These are phyloP conservation scores for Camellia oleifera DNA, from an alignment of 179 eudicot genomes.

Conservation along the genomic window DNA sequence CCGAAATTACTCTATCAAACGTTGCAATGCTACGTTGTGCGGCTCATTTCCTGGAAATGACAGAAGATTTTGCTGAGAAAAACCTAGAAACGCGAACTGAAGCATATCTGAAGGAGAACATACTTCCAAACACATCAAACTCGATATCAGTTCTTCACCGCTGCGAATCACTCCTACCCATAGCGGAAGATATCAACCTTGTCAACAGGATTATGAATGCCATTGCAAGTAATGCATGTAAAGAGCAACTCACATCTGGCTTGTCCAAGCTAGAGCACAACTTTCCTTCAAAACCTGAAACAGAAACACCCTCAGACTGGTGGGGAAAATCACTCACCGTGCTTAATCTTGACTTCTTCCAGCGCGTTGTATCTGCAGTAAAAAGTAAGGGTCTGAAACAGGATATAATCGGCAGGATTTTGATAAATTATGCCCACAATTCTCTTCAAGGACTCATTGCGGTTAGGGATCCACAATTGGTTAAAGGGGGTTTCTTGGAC, in stretches of 20 bases:
- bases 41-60: constrained; percentile 90
- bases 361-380: constrained; percentile 69
- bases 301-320: constrained; percentile 76
- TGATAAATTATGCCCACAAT: constrained; percentile 79
- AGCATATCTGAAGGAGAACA: constrained; percentile 53
- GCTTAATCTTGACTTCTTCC: constrained; percentile 78
- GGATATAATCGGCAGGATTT: constrained; percentile 67
- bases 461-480: constrained; percentile 45
- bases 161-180: constrained; percentile 73
- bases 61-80: constrained; percentile 76
- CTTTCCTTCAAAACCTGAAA: constrained; percentile 44
- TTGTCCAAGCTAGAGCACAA: constrained; percentile 65
- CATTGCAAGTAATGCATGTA: constrained; percentile 69
- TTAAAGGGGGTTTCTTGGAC: constrained; percentile 51
- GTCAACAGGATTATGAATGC: constrained; percentile 54
- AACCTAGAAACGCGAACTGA: constrained; percentile 66
- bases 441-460: constrained; percentile 66
- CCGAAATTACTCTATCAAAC: constrained; percentile 68
- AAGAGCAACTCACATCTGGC: constrained; percentile 85
- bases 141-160: constrained; percentile 73
- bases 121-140: constrained; percentile 69
- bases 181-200: constrained; percentile 69
- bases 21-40: constrained; percentile 80
- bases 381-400: constrained; percentile 82
- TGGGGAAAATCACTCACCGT: constrained; percentile 79